Evolutionary conservation across 2,329 filamentous ascomycete species (phyloP).

Genomic region (Coniella lustricola): DNA sequence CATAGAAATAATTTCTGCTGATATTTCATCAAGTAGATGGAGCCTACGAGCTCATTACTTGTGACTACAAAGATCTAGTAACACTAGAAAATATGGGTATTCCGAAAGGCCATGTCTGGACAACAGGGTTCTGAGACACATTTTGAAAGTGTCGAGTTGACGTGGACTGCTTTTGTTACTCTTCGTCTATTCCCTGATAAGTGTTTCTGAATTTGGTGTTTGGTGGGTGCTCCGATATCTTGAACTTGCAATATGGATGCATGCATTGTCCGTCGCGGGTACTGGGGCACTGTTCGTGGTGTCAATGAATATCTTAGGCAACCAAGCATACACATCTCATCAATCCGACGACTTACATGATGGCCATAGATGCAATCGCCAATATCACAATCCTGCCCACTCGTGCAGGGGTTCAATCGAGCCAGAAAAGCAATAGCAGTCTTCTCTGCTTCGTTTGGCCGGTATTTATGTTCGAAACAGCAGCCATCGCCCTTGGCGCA

Average conservation of each 20-base stretch:
- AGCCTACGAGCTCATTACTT: too few species aligned
- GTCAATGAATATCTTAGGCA: too few species aligned
- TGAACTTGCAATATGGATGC: slow-evolving; percentile 51
- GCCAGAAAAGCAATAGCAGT: slow-evolving; percentile 49
- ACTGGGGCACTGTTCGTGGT: slow-evolving; percentile 41
- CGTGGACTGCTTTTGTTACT: not conserved
- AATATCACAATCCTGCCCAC: slow-evolving; percentile 50
- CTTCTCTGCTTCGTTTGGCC: slow-evolving; percentile 45
- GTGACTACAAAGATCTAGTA: too few species aligned
- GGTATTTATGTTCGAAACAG: slow-evolving; percentile 50
- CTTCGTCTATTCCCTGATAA: slow-evolving; percentile 14
- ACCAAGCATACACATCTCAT: not conserved
- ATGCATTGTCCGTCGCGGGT: slow-evolving; percentile 43
- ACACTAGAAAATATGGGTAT: too few species aligned
- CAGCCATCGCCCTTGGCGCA: slow-evolving; percentile 50
- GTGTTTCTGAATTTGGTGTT: slow-evolving; percentile 40
- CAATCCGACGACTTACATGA: slow-evolving; percentile 38
- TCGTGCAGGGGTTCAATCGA: slow-evolving; percentile 50
- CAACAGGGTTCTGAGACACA: too few species aligned
- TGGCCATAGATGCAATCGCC: slow-evolving; percentile 58
- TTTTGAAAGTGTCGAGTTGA: too few species aligned
- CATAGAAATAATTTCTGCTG: too few species aligned
- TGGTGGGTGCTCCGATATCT: slow-evolving; percentile 46
- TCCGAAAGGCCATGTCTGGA: too few species aligned
- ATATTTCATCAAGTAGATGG: too few species aligned